phyloP scores from a whole-genome alignment of 2,329 filamentous ascomycete genomes.

The Curvularia verruculosa region DNA sequence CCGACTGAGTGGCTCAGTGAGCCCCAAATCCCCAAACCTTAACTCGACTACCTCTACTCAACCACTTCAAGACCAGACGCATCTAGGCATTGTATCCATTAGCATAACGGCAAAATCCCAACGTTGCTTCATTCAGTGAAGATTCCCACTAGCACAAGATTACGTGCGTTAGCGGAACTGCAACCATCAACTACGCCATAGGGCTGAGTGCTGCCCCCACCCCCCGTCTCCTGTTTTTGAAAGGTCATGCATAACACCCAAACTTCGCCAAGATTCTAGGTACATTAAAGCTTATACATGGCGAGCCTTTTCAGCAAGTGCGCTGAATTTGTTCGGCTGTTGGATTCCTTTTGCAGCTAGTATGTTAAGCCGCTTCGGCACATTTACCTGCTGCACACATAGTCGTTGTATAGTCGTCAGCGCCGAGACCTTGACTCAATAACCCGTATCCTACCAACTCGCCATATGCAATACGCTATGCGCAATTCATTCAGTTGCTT shows the following conservation, averaged over 20 bases:
- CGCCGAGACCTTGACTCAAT: constrained; percentile 8
- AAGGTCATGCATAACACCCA: not conserved
- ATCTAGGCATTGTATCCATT: not conserved
- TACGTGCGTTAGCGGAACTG: not conserved
- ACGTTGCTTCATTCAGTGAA: not conserved
- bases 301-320: not conserved
- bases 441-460: not conserved
- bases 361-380: constrained; percentile 13
- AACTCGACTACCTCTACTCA: constrained; percentile 23
- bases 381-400: constrained; percentile 3
- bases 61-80: constrained; percentile 7
- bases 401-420: constrained; percentile 1
- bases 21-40: constrained; percentile 30
- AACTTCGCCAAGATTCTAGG: not conserved
- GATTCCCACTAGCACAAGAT: not conserved
- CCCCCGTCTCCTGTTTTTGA: not conserved
- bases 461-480: too few relatives aligned
- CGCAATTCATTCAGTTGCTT: not conserved
- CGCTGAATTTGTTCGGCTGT: not conserved
- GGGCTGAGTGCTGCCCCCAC: not conserved
- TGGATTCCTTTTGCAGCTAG: constrained; percentile 9
- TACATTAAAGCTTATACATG: not conserved
- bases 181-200: not conserved
- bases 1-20: constrained; percentile 15
- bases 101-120: not conserved